phyloP scores from a whole-genome alignment of 805 yeast species.

The Teunomyces funiuensis region DNA sequence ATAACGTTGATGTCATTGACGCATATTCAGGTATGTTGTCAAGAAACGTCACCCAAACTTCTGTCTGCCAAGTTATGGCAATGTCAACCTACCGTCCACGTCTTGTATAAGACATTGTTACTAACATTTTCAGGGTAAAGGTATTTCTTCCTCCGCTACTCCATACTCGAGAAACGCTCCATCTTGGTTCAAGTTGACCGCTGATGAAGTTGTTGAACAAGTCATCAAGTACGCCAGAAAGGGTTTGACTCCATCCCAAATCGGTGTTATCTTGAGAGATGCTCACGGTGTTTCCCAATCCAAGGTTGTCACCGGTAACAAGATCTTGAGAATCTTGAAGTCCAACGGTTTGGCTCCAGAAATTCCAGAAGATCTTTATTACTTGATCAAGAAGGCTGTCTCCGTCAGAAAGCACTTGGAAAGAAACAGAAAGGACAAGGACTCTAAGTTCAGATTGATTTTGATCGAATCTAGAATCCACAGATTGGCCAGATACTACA shows the following conservation, averaged over 20 bases:
- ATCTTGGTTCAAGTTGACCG: constrained; percentile 97
- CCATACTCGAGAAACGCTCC: constrained; percentile 99
- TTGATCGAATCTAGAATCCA: constrained; percentile 99
- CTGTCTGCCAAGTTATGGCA: neutral
- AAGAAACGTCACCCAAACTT: neutral
- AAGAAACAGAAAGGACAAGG: constrained; percentile 99
- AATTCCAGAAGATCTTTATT: constrained; percentile 99
- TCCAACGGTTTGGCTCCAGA: constrained; percentile 99
- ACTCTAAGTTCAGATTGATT: constrained; percentile 99
- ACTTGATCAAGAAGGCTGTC: constrained; percentile 98
- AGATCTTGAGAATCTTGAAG: constrained; percentile 98
- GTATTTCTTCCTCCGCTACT: constrained; percentile 97
- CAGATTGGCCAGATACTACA: constrained; percentile 99
- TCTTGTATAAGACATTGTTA: constrained; percentile 16
- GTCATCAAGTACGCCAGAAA: constrained; percentile 99
- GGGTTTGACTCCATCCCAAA: constrained; percentile 99
- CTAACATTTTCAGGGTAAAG: constrained; percentile 84
- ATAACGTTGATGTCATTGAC: too few relatives aligned
- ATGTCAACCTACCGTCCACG: neutral
- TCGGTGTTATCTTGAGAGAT: constrained; percentile 99
- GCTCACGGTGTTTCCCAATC: constrained; percentile 99
- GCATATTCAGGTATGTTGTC: too few relatives aligned
- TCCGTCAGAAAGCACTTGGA: constrained; percentile 99
- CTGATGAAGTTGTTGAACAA: constrained; percentile 96
- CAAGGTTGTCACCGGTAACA: constrained; percentile 97